A percentile compares a stretch with the other conserved stretches of the same genome.
These are phyloP conservation scores for Cyclanthera cordifolia DNA, from an alignment of 306 rosid genomes.

Conservation along the genomic window DNA sequence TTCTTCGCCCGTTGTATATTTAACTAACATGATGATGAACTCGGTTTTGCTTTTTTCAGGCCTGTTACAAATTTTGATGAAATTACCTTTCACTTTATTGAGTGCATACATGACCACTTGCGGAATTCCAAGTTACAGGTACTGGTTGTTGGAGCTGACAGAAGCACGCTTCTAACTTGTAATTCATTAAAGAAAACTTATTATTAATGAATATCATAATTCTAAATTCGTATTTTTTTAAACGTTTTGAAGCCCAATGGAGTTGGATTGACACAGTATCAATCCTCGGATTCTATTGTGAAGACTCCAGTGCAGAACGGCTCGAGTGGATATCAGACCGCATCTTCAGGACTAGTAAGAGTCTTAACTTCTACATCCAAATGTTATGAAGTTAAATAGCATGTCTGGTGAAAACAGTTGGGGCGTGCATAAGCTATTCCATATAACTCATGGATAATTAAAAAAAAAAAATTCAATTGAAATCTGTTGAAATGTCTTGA, in stretches of 20 bases:
- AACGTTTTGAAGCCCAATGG: conserved; percentile 36
- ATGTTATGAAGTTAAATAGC: too few relatives aligned
- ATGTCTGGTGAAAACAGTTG: too few relatives aligned
- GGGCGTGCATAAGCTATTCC: too few relatives aligned
- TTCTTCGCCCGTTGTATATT: not conserved
- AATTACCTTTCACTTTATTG: conserved; percentile 75
- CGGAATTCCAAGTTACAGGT: conserved; percentile 45
- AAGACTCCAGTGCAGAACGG: conserved; percentile 35
- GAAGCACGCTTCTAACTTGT: not conserved
- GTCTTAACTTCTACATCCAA: too few relatives aligned
- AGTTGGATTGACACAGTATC: conserved; percentile 24
- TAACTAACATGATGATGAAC: not conserved
- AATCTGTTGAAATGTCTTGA: too few relatives aligned
- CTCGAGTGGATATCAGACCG: conserved; percentile 35
- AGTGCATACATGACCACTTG: conserved; percentile 73
- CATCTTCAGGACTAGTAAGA: conserved; percentile 45
- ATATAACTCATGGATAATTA: too few relatives aligned
- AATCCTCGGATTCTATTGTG: conserved; percentile 28
- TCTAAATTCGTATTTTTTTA: not conserved
- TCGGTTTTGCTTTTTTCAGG: conserved; percentile 37
- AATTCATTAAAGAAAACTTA: not conserved
- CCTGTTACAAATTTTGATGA: conserved; percentile 70
- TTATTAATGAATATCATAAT: not conserved
- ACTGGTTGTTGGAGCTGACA: conserved; percentile 1
- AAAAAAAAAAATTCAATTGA: too few relatives aligned